Evolutionary conservation across 164 flowering plant genomes (phyloP), one percentile per base, ranked within the genome.

Genomic region (Macadamia integrifolia): DNA sequence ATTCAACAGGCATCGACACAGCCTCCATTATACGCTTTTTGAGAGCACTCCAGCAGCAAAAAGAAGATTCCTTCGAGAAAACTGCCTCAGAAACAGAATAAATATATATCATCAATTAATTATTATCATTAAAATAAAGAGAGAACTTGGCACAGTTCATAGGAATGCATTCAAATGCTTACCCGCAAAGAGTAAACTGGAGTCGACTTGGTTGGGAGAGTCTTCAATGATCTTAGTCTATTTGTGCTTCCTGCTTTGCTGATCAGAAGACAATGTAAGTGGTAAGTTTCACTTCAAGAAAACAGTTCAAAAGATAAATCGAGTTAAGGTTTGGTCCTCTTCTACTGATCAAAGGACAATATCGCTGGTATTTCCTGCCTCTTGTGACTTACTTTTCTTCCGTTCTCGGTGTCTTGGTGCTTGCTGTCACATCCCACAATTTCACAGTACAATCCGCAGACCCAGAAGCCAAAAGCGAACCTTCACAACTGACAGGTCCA

Each of bases 391-490:
- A 94, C 99, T 80, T 89, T 18, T 95, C 98, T 49, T 89, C 98
- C 0, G 77, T 62, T 72, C 69, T 85, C 23, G 82, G 72, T 18
- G 65, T 69, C 74, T 87, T 95, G 48, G 96, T 71, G 76, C 95
- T 92, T 28, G 93, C 69, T 43, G 82, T 83, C 55, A 95, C 96
- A 80, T 95, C 99, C 99, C 99, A 95, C 44, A 95, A 65, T 75
- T 95, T 95, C 6, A 95, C 95, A 9, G 94, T 89, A 81, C 89
- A 89, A 77, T 95, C 98, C 42, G 99, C 99, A 72, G 99, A 95
- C 31, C 98, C 98, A 69, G 99, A 95, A 49, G 99, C 99, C 59
- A 95, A 87, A 44, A 95, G 84, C 30, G 99, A 83, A 64, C 99
- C 99, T 81, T 95, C 99, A 75, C 95, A 74, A 74, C 99, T 95